Conservation (phyloP, 1,284 basidiomycete genomes). For the Malassezia dermatis region DNA sequence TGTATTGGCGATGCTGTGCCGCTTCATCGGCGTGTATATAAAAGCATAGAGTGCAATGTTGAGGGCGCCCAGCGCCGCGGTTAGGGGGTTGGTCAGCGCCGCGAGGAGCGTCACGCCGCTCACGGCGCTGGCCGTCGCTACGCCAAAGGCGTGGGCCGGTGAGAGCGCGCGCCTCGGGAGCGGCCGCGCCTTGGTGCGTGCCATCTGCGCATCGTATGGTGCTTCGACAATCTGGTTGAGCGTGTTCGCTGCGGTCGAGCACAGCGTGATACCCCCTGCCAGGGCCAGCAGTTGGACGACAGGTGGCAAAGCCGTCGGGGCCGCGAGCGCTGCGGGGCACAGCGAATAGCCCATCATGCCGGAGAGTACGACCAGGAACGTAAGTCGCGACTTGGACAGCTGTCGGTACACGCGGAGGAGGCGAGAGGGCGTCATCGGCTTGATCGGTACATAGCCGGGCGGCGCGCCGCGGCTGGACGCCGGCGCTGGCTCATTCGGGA, state of each 20-base stretch:
- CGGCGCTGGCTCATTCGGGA: not conserved
- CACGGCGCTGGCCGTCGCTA: constrained; percentile 65
- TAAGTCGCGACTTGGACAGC: constrained; percentile 77
- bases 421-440: not conserved
- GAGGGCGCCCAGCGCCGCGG: constrained; percentile 68
- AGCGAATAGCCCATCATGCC: constrained; percentile 88
- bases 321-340: constrained; percentile 51
- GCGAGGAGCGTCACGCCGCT: constrained; percentile 69
- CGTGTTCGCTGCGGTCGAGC: constrained; percentile 83
- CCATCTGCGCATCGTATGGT: constrained; percentile 94
- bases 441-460: constrained; percentile 3
- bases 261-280: constrained; percentile 77
- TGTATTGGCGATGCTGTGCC: constrained; percentile 78
- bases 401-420: constrained; percentile 58
- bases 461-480: not conserved
- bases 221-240: constrained; percentile 91
- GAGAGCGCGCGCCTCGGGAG: constrained; percentile 75
- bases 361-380: constrained; percentile 76
- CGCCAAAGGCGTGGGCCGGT: constrained; percentile 70
- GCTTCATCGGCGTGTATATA: constrained; percentile 85
- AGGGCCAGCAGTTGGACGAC: constrained; percentile 62
- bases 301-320: constrained; percentile 21
- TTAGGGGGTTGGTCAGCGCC: constrained; percentile 77
- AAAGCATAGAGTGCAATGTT: constrained; percentile 87
- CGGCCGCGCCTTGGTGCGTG: constrained; percentile 75